Percentiles rank a stretch among this genome's conserved stretches.
phyloP scores from a whole-genome alignment of 768 basidiomycete genomes.

The Panellus pusillus region DNA sequence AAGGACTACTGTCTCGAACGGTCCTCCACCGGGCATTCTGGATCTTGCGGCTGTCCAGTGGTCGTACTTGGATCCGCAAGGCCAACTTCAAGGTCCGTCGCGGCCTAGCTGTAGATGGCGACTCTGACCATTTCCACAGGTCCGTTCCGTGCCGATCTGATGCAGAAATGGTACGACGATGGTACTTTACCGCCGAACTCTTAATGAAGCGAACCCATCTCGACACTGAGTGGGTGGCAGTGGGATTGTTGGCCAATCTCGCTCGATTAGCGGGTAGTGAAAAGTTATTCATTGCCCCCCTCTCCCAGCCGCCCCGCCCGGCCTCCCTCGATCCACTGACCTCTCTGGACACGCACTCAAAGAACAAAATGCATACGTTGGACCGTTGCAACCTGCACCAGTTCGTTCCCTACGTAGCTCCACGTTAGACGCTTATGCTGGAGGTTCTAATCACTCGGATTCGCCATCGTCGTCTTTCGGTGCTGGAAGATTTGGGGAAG shows the following conservation, averaged over 20 bases:
- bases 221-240: conserved; percentile 66
- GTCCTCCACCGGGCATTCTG: conserved; percentile 45
- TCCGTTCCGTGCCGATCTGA: conserved; percentile 82
- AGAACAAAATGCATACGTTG: conserved; percentile 44
- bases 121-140: conserved; percentile 44
- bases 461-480: conserved; percentile 76
- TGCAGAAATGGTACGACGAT: conserved; percentile 95
- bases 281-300: conserved; percentile 66
- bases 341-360: conserved; percentile 45
- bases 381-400: conserved; percentile 69
- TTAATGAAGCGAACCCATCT: conserved; percentile 80
- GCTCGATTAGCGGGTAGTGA: conserved; percentile 46
- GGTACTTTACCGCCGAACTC: conserved; percentile 82
- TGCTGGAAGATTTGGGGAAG: conserved; percentile 59
- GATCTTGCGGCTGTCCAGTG: conserved; percentile 73
- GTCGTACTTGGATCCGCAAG: conserved; percentile 91
- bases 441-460: conserved; percentile 58
- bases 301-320: conserved; percentile 49
- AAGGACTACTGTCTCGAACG: conserved; percentile 21
- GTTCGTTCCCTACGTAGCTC: conserved; percentile 56
- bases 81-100: conserved; percentile 81
- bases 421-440: conserved; percentile 64
- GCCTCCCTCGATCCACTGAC: conserved; percentile 49
- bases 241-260: conserved; percentile 50
- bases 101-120: not conserved